Evolutionary conservation across 2,329 filamentous ascomycete genomes (phyloP).

Genomic region (Alternaria arborescens): DNA sequence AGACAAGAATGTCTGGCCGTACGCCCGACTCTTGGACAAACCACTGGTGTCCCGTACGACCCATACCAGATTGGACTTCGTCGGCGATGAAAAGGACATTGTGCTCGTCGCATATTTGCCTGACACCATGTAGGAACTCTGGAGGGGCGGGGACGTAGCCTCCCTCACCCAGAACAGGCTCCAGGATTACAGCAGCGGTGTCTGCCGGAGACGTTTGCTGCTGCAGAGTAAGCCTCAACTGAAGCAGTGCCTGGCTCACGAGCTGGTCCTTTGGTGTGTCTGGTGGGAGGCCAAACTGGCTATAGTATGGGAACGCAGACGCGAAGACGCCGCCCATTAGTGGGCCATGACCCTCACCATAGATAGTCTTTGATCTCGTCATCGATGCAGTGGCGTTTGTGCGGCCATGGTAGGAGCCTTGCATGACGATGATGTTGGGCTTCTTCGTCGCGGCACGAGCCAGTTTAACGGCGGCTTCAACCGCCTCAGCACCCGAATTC

Average conservation of each 20-base stretch:
- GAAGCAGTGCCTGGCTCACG: slow-evolving; percentile 34
- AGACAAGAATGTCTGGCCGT: slow-evolving; percentile 55
- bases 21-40: slow-evolving; percentile 55
- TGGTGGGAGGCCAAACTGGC: slow-evolving; percentile 34
- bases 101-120: slow-evolving; percentile 56
- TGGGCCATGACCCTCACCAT: slow-evolving; percentile 42
- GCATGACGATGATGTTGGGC: slow-evolving; percentile 45
- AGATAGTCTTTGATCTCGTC: slow-evolving; percentile 43
- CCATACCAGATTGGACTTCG: slow-evolving; percentile 57
- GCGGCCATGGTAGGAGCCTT: slow-evolving; percentile 43
- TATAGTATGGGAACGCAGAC: slow-evolving; percentile 43
- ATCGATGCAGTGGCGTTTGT: slow-evolving; percentile 42
- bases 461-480: slow-evolving; percentile 41
- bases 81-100: slow-evolving; percentile 55
- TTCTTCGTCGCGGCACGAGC: slow-evolving; percentile 42
- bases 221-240: slow-evolving; percentile 37
- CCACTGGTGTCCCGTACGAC: slow-evolving; percentile 56
- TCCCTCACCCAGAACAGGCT: slow-evolving; percentile 41
- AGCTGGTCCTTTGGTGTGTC: slow-evolving; percentile 39
- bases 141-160: slow-evolving; percentile 43
- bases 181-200: slow-evolving; percentile 41
- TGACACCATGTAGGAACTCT: slow-evolving; percentile 45
- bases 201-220: slow-evolving; percentile 41
- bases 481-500: slow-evolving; percentile 44
- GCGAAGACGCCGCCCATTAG: slow-evolving; percentile 43